A percentile compares a stretch with the other conserved stretches of the same genome.
Conservation (phyloP, 306 rosid species). For the Vigna nakashimae region DNA sequence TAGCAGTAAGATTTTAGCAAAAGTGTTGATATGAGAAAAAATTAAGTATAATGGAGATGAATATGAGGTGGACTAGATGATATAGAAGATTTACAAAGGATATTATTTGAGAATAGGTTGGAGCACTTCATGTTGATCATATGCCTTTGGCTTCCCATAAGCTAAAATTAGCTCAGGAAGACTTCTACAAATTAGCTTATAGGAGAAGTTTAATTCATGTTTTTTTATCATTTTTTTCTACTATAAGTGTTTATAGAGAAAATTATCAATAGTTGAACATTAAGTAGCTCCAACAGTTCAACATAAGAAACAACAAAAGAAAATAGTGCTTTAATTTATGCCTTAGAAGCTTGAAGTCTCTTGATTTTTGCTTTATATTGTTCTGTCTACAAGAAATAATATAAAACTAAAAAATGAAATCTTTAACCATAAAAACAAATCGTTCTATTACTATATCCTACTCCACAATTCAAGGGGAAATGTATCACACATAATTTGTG, state of each 20-base stretch:
- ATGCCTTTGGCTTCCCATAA: conserved; percentile 2
- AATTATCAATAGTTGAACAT: conserved; percentile 4
- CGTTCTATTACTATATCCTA: not conserved
- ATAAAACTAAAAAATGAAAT: conserved; percentile 13
- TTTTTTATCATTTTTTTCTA: not conserved
- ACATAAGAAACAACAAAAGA: conserved; percentile 34
- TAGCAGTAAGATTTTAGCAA: not conserved
- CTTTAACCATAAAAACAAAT: conserved; percentile 11
- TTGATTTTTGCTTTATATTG: conserved; percentile 77
- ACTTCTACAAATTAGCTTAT: not conserved
- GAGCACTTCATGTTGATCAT: conserved; percentile 3
- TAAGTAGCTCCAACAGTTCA: conserved; percentile 32
- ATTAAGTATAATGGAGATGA: conserved; percentile 15
- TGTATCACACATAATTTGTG: not conserved
- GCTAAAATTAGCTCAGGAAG: not conserved
- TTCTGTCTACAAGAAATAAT: conserved; percentile 63
- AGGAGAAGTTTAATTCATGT: not conserved
- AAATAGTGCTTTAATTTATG: conserved; percentile 89
- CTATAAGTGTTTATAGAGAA: not conserved
- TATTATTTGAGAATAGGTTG: conserved; percentile 17
- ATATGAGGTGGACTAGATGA: conserved; percentile 13
- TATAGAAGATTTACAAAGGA: conserved; percentile 20
- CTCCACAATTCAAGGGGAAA: not conserved
- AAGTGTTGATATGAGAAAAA: not conserved
- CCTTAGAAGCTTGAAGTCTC: conserved; percentile 93